Percentiles rank a stretch among this genome's conserved stretches.
These are phyloP conservation scores for Gynandropsis gynandra DNA, from an alignment of 345 rosid genomes.

Conservation along the genomic window DNA sequence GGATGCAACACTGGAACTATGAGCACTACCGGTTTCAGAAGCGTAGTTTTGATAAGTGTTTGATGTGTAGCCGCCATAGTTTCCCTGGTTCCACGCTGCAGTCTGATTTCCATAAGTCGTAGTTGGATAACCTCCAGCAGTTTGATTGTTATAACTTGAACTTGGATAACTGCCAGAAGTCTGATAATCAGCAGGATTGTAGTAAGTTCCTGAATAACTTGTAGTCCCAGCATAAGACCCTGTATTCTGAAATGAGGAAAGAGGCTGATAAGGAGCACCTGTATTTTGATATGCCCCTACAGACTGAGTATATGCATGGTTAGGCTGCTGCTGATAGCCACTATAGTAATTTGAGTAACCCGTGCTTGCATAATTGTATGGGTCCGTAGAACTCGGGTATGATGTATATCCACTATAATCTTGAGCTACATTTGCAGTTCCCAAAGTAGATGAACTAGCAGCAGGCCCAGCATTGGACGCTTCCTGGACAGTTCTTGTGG, in stretches of 20 bases:
- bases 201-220: constrained; percentile 93
- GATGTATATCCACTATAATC: constrained; percentile 58
- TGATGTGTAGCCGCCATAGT: constrained; percentile 54
- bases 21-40: constrained; percentile 45
- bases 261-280: constrained; percentile 99
- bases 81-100: constrained; percentile 57
- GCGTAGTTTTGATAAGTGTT: constrained; percentile 60
- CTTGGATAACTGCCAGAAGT: constrained; percentile 85
- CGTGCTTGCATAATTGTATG: constrained; percentile 60
- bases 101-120: constrained; percentile 61
- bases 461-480: constrained; percentile 40
- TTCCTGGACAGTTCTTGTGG: constrained; percentile 39
- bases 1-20: constrained; percentile 43
- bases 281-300: constrained; percentile 92
- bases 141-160: constrained; percentile 60
- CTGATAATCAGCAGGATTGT: constrained; percentile 99
- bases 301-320: constrained; percentile 70
- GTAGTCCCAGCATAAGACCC: constrained; percentile 99
- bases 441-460: constrained; percentile 53
- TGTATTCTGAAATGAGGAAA: constrained; percentile 97
- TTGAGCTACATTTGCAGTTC: constrained; percentile 44
- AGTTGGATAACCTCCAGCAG: constrained; percentile 73
- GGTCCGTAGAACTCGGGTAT: constrained; percentile 57
- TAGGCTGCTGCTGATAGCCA: constrained; percentile 73
- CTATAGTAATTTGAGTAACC: constrained; percentile 74